Percentiles rank a stretch among this genome's conserved stretches.
These are phyloP conservation scores for Bruguiera parviflora DNA, from an alignment of 345 rosid species.

Conservation along the genomic window DNA sequence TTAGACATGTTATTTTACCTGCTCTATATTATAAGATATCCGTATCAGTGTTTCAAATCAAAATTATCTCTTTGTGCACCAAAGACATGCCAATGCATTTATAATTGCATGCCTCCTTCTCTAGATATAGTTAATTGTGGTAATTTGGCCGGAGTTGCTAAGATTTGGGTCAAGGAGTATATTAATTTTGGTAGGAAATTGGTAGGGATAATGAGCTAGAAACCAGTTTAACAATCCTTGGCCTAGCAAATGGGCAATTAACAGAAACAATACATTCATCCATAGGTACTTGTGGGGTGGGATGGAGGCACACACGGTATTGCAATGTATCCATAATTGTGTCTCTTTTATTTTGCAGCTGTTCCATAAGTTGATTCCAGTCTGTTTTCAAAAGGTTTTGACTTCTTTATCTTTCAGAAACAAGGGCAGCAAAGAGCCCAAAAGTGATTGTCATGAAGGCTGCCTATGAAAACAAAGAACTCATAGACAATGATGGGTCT, in stretches of 20 bases:
- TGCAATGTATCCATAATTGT: background rate
- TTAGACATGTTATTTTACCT: no score
- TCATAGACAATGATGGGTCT: conserved; percentile 53
- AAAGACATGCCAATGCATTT: background rate
- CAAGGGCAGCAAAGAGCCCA: conserved; percentile 64
- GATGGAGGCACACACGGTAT: no score
- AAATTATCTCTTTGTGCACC: background rate
- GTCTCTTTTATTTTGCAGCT: no score
- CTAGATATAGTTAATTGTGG: no score
- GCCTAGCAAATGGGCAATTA: no score
- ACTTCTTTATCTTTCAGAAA: conserved; percentile 41
- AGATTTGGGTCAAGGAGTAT: background rate
- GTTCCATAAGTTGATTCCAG: background rate
- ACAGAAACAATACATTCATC: no score
- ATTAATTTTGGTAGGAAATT: no score
- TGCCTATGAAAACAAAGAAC: conserved; percentile 53
- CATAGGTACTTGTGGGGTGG: no score
- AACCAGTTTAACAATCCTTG: no score
- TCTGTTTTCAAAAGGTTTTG: background rate
- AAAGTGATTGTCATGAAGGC: conserved; percentile 55
- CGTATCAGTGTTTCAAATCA: background rate
- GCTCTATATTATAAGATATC: no score
- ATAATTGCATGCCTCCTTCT: background rate
- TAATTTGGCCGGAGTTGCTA: background rate
- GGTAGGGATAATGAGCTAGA: no score